Percentiles rank a stretch among this genome's conserved stretches.
phyloP scores from a whole-genome alignment of 768 basidiomycete genomes.

The Pisolithus albus region DNA sequence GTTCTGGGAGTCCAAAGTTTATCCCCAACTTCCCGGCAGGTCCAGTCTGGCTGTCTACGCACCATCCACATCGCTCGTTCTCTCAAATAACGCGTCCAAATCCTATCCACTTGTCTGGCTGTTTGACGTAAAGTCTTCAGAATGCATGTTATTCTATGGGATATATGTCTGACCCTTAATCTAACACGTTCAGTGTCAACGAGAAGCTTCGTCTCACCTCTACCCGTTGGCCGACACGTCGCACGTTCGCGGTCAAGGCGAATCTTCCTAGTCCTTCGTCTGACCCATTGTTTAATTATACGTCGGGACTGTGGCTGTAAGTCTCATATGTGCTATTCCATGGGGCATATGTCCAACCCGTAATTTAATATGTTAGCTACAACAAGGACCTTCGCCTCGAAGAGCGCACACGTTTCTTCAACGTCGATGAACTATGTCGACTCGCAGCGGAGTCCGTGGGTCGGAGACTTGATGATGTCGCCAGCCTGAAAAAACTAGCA shows the following conservation, averaged over 20 bases:
- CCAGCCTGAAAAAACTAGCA: constrained; percentile 34
- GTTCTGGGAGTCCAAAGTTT: constrained; percentile 12
- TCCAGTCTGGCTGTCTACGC: constrained; percentile 9
- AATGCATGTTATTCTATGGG: too few species aligned
- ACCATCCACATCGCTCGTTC: constrained; percentile 14
- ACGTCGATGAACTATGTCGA: constrained; percentile 33
- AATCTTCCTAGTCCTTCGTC: constrained; percentile 12
- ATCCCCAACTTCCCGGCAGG: constrained; percentile 22
- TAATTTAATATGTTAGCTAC: constrained; percentile 21
- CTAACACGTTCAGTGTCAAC: too few species aligned
- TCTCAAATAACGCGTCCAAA: not conserved
- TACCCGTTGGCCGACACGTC: not conserved
- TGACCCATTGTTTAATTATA: constrained; percentile 33
- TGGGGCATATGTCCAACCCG: constrained; percentile 21
- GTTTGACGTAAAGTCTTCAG: too few species aligned
- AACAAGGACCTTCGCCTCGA: constrained; percentile 40
- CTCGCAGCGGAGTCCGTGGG: constrained; percentile 40
- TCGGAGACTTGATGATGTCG: constrained; percentile 33
- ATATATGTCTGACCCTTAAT: too few species aligned
- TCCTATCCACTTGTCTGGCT: constrained; percentile 9
- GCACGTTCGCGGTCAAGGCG: constrained; percentile 21
- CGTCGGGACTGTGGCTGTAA: constrained; percentile 40
- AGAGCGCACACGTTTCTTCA: constrained; percentile 39
- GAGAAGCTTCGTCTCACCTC: not conserved
- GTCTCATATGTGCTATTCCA: constrained; percentile 26